Evolutionary conservation across 1,139 yeast species (phyloP).

Genomic region (Komagataea norvegica): DNA sequence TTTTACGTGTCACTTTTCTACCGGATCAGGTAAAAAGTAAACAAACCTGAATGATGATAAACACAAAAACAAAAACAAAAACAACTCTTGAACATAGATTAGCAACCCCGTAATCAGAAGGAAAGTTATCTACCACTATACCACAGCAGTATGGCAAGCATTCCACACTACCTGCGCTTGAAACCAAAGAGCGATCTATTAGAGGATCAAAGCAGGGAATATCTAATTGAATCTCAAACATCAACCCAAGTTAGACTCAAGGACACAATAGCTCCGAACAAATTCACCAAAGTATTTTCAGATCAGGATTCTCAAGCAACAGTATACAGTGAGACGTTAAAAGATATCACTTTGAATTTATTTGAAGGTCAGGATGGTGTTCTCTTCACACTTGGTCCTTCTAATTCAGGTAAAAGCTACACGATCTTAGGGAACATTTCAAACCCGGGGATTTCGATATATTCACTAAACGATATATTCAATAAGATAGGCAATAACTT

Average conservation of each 20-base stretch:
- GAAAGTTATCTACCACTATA: neutral
- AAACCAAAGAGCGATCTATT: constrained; percentile 28
- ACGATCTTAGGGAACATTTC: constrained; percentile 31
- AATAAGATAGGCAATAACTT: constrained; percentile 17
- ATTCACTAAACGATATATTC: constrained; percentile 25
- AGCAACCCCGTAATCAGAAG: neutral
- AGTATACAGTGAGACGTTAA: constrained; percentile 28
- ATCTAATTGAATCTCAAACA: constrained; percentile 25
- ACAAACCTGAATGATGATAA: neutral
- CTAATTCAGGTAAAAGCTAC: constrained; percentile 44
- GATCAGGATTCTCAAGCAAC: constrained; percentile 29
- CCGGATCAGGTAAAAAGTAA: constrained; percentile 9
- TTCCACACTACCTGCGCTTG: constrained; percentile 34
- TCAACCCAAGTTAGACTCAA: constrained; percentile 24
- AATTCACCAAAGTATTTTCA: constrained; percentile 32
- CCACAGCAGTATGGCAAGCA: constrained; percentile 12
- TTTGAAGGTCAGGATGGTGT: constrained; percentile 37
- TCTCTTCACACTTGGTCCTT: constrained; percentile 46
- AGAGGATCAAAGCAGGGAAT: constrained; percentile 22
- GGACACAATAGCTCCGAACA: constrained; percentile 19
- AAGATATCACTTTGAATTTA: constrained; percentile 28
- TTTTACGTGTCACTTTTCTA: too few relatives aligned
- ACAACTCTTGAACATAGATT: neutral
- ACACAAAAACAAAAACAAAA: constrained; percentile 2
- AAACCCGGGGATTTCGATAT: constrained; percentile 25